phyloP scores from a whole-genome alignment of 169 alveolate species.

The Eimeria falciformis region DNA sequence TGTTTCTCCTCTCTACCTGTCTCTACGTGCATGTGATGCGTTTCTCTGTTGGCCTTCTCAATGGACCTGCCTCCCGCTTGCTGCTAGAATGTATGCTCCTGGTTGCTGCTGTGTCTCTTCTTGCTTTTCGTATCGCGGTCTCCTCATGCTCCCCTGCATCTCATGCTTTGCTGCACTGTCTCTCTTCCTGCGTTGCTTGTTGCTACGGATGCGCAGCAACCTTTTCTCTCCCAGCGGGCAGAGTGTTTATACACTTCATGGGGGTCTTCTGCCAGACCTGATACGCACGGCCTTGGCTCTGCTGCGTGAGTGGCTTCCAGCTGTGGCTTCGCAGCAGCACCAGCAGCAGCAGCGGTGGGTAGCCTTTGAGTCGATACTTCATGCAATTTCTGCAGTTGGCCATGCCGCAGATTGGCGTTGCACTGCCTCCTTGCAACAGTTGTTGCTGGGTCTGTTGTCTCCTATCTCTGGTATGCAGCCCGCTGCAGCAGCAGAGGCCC shows the following conservation, averaged over 20 bases:
- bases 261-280: conserved; percentile 44
- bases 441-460: conserved; percentile 54
- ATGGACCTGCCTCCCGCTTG: too few species aligned
- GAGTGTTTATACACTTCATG: conserved; percentile 16
- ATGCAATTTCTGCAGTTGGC: conserved; percentile 26
- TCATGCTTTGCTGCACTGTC: background rate
- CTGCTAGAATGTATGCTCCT: background rate
- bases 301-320: conserved; percentile 22
- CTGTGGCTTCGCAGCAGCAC: background rate
- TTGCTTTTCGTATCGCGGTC: background rate
- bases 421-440: conserved; percentile 21
- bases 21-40: background rate
- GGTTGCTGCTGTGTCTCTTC: conserved; percentile 24
- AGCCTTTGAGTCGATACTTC: conserved; percentile 49
- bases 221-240: conserved; percentile 35
- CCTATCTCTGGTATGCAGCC: background rate
- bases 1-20: background rate
- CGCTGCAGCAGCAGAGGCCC: background rate
- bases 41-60: too few species aligned
- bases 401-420: conserved; percentile 47
- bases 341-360: conserved; percentile 61
- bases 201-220: conserved; percentile 48
- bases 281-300: conserved; percentile 1
- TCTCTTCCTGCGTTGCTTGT: background rate
- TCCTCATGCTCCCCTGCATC: background rate